Percentiles rank a stretch among this genome's conserved stretches.
phyloP scores from a whole-genome alignment of 805 yeast genomes.

The Candida argentea region DNA sequence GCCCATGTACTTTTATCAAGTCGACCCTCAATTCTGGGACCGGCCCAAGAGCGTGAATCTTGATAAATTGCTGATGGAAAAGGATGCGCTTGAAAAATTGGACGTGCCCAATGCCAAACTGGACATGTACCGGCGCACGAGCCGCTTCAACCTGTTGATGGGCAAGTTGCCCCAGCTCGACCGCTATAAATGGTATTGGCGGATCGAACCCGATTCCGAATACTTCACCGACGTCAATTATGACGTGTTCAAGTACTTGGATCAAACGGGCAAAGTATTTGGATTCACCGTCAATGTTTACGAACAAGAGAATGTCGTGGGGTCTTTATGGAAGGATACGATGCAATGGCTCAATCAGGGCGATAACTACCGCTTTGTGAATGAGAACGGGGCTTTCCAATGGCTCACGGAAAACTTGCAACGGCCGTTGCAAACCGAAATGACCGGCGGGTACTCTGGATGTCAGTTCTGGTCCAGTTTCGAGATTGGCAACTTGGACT shows the following conservation, averaged over 20 bases:
- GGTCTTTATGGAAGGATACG: constrained; percentile 62
- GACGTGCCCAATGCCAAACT: constrained; percentile 52
- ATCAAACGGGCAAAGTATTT: constrained; percentile 54
- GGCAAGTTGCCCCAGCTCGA: constrained; percentile 55
- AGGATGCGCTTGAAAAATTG: constrained; percentile 27
- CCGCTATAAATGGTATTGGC: constrained; percentile 66
- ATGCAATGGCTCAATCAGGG: constrained; percentile 44
- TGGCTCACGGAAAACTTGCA: constrained; percentile 44
- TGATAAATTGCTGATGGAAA: constrained; percentile 29
- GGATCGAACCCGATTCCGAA: constrained; percentile 66
- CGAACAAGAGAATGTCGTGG: constrained; percentile 58
- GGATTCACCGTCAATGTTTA: constrained; percentile 65
- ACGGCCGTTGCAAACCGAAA: constrained; percentile 33
- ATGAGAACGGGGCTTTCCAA: constrained; percentile 39
- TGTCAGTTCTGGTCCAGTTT: constrained; percentile 92
- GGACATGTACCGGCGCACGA: constrained; percentile 73
- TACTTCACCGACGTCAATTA: constrained; percentile 63
- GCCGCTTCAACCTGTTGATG: constrained; percentile 61
- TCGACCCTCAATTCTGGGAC: constrained; percentile 41
- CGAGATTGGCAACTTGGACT: constrained; percentile 79
- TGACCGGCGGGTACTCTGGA: constrained; percentile 43
- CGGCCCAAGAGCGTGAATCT: constrained; percentile 49
- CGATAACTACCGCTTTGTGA: constrained; percentile 46
- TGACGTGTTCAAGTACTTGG: constrained; percentile 70
- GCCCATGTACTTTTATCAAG: constrained; percentile 27